These are phyloP conservation scores for Hymenoscyphus albidus DNA, from an alignment of 2,329 filamentous ascomycete genomes.

Conservation along the genomic window DNA sequence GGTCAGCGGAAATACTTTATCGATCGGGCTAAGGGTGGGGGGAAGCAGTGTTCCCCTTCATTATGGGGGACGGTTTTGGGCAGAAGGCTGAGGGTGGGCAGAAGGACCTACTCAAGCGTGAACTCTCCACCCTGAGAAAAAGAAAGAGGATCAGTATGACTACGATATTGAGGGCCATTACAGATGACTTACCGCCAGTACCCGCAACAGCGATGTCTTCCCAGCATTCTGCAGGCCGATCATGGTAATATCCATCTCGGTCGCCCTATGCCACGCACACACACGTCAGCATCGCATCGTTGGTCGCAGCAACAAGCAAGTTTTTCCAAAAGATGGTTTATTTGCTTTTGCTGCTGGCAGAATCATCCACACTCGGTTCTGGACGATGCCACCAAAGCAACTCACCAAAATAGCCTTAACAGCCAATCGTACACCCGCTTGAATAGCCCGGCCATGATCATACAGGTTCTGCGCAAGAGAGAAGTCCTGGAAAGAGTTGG, in stretches of 20 bases:
- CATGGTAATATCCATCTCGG: conserved; percentile 99
- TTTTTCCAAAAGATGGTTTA: background rate
- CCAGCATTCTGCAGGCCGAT: conserved; percentile 97
- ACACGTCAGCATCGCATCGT: conserved; percentile 16
- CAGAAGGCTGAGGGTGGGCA: conserved; percentile 1
- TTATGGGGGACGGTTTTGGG: conserved; percentile 5
- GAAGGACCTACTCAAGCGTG: conserved; percentile 83
- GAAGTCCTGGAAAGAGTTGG: background rate
- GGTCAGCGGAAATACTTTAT: conserved; percentile 36
- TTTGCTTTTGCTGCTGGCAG: conserved; percentile 14
- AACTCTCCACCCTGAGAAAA: conserved; percentile 84
- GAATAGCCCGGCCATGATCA: conserved; percentile 84
- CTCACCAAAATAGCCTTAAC: conserved; percentile 93
- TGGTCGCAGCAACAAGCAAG: background rate
- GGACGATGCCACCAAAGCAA: conserved; percentile 25
- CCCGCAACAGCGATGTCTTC: conserved; percentile 90
- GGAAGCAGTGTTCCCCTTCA: conserved; percentile 13
- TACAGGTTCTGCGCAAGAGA: conserved; percentile 21
- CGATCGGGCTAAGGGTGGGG: conserved; percentile 10
- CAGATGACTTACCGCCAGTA: conserved; percentile 77
- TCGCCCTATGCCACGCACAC: conserved; percentile 62
- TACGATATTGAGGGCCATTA: conserved; percentile 21
- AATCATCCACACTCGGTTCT: background rate
- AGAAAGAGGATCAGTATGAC: conserved; percentile 36
- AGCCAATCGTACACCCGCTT: conserved; percentile 97